Evolutionary conservation across 2,329 filamentous ascomycete species (phyloP).

Genomic region (Fusarium tricinctum): DNA sequence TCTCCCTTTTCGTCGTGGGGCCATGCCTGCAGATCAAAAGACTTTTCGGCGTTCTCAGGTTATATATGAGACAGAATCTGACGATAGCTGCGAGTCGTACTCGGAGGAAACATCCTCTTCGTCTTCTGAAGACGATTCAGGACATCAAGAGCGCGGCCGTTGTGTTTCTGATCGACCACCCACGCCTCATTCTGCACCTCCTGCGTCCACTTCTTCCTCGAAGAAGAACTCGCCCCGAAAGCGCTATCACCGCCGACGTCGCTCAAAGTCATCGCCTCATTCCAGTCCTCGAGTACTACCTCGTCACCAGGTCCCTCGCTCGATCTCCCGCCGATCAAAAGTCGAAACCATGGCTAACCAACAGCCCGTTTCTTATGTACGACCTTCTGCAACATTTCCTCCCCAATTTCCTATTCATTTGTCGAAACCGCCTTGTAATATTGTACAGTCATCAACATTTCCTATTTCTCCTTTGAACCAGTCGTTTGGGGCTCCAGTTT

Average conservation of each 20-base stretch:
- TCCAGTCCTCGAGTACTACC: constrained; percentile 20
- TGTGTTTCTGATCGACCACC: constrained; percentile 11
- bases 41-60: constrained; percentile 16
- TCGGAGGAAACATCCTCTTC: constrained; percentile 19
- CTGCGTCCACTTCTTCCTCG: constrained; percentile 6
- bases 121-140: constrained; percentile 18
- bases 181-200: constrained; percentile 4
- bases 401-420: constrained; percentile 34
- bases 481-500: constrained; percentile 25
- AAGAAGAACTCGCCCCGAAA: constrained; percentile 21
- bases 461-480: constrained; percentile 31
- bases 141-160: neutral
- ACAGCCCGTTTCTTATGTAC: constrained; percentile 38
- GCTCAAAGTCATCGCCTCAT: constrained; percentile 12
- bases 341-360: constrained; percentile 11
- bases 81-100: constrained; percentile 16
- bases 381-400: constrained; percentile 40
- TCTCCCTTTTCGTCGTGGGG: constrained; percentile 41
- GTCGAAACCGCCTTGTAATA: constrained; percentile 36
- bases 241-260: constrained; percentile 5
- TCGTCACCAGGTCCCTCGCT: constrained; percentile 14
- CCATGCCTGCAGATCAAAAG: constrained; percentile 13
- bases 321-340: constrained; percentile 28
- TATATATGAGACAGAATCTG: constrained; percentile 22
- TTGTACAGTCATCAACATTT: constrained; percentile 27